These are phyloP conservation scores for Debaryomyces prosopidis DNA, from an alignment of 805 yeast species.

Conservation along the genomic window DNA sequence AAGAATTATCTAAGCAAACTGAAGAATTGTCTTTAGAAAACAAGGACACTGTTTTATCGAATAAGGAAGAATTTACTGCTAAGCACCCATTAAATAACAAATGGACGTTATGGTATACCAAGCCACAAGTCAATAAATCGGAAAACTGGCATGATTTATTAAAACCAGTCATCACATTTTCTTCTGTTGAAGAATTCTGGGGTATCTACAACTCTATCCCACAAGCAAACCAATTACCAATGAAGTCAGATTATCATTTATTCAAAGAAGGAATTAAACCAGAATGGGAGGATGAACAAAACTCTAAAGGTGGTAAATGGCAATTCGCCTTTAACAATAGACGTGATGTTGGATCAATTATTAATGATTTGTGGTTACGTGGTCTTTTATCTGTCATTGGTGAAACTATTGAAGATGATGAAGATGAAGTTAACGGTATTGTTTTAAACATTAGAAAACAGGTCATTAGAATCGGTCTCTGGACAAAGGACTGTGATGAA, in stretches of 20 bases:
- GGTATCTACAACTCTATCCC: conserved; percentile 95
- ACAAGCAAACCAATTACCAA: conserved; percentile 84
- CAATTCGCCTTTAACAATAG: conserved; percentile 64
- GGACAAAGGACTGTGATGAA: conserved; percentile 84
- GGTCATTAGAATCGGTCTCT: conserved; percentile 81
- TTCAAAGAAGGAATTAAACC: conserved; percentile 94
- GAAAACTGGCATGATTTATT: conserved; percentile 92
- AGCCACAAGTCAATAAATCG: conserved; percentile 75
- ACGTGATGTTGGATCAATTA: conserved; percentile 55
- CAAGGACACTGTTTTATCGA: conserved; percentile 54
- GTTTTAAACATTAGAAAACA: conserved; percentile 85
- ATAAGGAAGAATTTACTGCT: conserved; percentile 64
- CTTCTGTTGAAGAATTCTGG: conserved; percentile 99
- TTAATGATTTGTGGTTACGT: conserved; percentile 91
- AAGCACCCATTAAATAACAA: conserved; percentile 87
- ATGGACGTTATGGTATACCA: conserved; percentile 98
- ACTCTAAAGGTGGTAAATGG: conserved; percentile 95
- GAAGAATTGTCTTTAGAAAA: conserved; percentile 44
- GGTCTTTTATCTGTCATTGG: conserved; percentile 89
- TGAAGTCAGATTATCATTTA: conserved; percentile 91
- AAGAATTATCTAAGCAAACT: conserved; percentile 45
- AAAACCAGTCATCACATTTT: conserved; percentile 88
- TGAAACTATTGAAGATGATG: conserved; percentile 85
- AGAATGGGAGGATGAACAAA: conserved; percentile 95
- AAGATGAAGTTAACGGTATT: conserved; percentile 88